Base-by-base conservation (phyloP, 2,329 filamentous ascomycete species). In the Metarhizium sp. region DNA sequence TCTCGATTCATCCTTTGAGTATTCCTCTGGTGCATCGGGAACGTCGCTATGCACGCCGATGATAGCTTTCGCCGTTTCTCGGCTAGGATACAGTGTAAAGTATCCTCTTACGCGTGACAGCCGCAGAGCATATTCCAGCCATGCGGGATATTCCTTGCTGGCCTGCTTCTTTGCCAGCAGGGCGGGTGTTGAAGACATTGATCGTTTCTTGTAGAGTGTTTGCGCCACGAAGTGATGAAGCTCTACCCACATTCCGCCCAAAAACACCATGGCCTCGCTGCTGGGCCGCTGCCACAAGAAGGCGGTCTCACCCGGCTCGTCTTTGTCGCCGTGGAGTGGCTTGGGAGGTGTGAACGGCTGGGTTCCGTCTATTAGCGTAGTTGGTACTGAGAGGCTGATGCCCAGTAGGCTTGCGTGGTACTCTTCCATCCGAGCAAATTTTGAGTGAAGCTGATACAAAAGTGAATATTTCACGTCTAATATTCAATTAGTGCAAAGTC, bases 281-380 rank as follows among this genome's bases (percentile, higher is more conserved):
- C 85, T 88, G 5, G 92, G 92, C 2, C 85, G 83, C 70, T 96
- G 88, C 86, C 91, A 96, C 8, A 95, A 74, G 64, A 95, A 95
- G 0, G 87, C 77, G 0, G 80, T 78, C 51, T 5, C 68, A 63
- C 32, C 69, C 62, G 54, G 62, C 50, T 47, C 60, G 32, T 52
- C 55, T 18, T 64, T 59, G 30, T 58, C 65, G 58, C 42, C 36
- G 14, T 49, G 49, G 7, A 52, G 18, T 13, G 56, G 52, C 30
- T 30, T 61, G 2, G 85, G 78, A 25, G 74, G 71, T 0, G 61
- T 64, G 55, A 94, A 82, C 2, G 74, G 65, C 0, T 74, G 72
- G 6, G 77, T 78, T 47, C 84, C 85, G 61, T 88, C 81, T 3
- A 91, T 70, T 53, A 82, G 73, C 20, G 77, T 74, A 3, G 78